Conservation (phyloP, 768 basidiomycete genomes). For the Leccinum arenicola region DNA sequence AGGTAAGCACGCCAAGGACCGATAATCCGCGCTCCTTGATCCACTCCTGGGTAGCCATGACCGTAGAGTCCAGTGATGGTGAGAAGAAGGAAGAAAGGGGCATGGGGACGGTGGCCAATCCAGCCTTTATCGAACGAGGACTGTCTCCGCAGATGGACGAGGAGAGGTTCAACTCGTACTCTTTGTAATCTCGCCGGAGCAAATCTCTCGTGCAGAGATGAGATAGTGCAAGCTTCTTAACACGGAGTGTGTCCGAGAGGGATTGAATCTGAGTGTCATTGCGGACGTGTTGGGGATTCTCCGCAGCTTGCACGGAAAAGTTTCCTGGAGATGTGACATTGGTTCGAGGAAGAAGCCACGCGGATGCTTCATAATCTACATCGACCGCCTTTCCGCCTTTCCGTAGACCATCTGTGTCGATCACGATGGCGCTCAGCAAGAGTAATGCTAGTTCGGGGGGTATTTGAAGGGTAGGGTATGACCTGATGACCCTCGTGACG, state of each 20-base stretch:
- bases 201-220: conserved; percentile 72
- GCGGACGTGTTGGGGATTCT: conserved; percentile 30
- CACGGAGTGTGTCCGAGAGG: conserved; percentile 43
- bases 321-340: conserved; percentile 33
- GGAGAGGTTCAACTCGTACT: conserved; percentile 57
- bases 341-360: conserved; percentile 60
- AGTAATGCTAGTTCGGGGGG: conserved; percentile 69
- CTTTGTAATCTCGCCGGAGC: conserved; percentile 93
- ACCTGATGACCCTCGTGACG: conserved; percentile 42
- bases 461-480: conserved; percentile 26
- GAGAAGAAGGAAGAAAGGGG: conserved; percentile 47
- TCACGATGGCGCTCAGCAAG: conserved; percentile 75
- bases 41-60: conserved; percentile 43
- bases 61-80: conserved; percentile 20
- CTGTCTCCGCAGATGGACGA: conserved; percentile 19
- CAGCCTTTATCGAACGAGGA: conserved; percentile 51
- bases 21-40: conserved; percentile 63
- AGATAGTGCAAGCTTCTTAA: conserved; percentile 66
- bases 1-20: conserved; percentile 78
- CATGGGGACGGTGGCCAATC: conserved; percentile 81
- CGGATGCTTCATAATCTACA: conserved; percentile 61
- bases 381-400: conserved; percentile 71
- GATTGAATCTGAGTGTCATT: conserved; percentile 44
- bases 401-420: conserved; percentile 84
- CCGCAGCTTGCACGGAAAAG: background rate